Base-by-base conservation (phyloP, 139 green algal genomes). In the Picochlorum sp. region DNA sequence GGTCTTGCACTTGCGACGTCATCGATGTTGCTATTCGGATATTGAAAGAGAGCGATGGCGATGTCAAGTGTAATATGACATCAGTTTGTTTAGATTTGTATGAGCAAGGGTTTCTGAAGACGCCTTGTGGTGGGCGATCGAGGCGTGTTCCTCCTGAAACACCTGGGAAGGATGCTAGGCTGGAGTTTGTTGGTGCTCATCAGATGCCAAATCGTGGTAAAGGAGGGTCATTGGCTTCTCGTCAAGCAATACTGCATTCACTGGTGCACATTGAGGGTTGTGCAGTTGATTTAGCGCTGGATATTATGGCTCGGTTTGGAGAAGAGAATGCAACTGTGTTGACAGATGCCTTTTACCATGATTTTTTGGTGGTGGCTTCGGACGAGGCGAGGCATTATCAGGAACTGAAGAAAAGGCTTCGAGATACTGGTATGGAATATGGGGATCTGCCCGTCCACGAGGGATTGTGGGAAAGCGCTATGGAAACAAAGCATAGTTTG, bases 351-450 rank as follows among this genome's bases (percentile, higher is more conserved):
- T 95, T 95, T 67, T 90, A 81, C 47, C 65, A 86, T 45, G 90
- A 96, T 67, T 95, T 91, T 69, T 75, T 90, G 2, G 57, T 34
- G 26, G 86, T 97, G 8, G 91, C 91, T 16, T 71, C 71, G 20
- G 91, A 97, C 67, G 91, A 97, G 76, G 80, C 63, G 28, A 75
- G 78, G 3, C 92, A 97, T 78, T 95, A 92, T 63, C 44, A 62
- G 10, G 62, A 81, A 28, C 76, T 97, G 4, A 64, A 65, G 2
- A 49, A 58, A 60, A 69, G 86, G 6, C 70, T 83, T 45, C 10
- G 51, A 10, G 60, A 18, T 21, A 54, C 13, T 21, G 60, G 60
- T 3, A 21, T 55, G 34, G 37, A 66, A n/a, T 66, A 66, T 24
- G 60, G 60, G 4, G 82, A 54, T 57, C 23, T 92, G 23, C 64